phyloP scores from a whole-genome alignment of 169 alveolate species.

The Eimeria brunetti region DNA sequence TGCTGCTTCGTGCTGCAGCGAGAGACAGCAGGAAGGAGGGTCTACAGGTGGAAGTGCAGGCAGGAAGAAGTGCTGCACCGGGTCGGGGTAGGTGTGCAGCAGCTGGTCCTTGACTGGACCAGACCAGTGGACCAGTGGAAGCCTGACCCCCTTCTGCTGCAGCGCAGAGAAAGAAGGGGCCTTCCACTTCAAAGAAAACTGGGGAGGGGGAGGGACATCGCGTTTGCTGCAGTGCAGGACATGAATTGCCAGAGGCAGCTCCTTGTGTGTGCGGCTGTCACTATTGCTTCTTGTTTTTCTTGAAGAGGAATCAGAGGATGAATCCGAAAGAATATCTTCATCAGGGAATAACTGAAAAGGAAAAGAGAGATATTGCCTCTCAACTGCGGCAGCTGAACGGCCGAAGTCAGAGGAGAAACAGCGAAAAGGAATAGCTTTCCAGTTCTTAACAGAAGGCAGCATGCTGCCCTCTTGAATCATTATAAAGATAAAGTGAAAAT shows the following conservation, averaged over 20 bases:
- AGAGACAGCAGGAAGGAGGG: neutral
- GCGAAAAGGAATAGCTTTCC: neutral
- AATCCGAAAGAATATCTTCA: neutral
- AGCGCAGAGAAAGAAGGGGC: no score
- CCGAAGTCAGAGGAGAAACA: neutral
- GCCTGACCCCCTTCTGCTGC: neutral
- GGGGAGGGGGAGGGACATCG: neutral
- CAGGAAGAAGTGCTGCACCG: neutral
- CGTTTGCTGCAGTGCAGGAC: no score
- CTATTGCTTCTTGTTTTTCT: neutral
- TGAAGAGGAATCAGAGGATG: no score
- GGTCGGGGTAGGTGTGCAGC: neutral
- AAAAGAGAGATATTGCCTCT: neutral
- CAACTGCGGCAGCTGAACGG: neutral
- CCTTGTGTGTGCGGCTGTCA: neutral
- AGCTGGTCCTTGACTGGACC: neutral
- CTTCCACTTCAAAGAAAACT: no score
- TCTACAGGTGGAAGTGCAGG: neutral
- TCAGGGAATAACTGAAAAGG: neutral
- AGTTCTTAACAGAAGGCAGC: neutral
- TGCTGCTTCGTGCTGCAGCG: neutral
- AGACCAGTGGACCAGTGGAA: neutral
- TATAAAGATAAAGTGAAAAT: neutral
- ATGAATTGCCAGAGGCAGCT: no score
- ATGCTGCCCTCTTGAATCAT: neutral